Base-by-base conservation (phyloP, 805 yeast species). In the Pichia eremophila region DNA sequence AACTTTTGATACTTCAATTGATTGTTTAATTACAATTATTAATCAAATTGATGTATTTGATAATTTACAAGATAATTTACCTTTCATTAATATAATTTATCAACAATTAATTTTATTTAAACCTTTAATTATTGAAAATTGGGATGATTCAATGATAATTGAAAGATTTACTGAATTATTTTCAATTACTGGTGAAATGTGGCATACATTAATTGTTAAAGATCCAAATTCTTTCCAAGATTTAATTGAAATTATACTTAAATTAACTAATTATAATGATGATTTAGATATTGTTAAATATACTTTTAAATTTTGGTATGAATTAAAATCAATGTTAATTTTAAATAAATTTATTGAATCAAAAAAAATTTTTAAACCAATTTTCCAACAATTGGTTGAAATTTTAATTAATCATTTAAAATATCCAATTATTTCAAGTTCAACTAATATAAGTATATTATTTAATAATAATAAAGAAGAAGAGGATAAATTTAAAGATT, bases 111-210 rank as follows among this genome's bases (percentile, higher is more conserved):
- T 90, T 49, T 72, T 73, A 42, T 68, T 90, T 44, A 75, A 79
- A 59, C 74, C 77, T 4, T 68, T 72, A 40, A 58, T 83, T 50
- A 65, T 69, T 18, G 74, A 73, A 46, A 67, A 66, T 32, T 64
- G 67, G 45, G 80, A 77, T 48, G 91, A 83, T 55, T 72, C 77
- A 1, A 93, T 84, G 35, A 72, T 74, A 37, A 75, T 85, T 58
- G 82, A 81, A 48, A 79, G 85, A 14, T 68, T 85, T 46, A 78
- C 95, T 0, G 74, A 93, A 57, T 63, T 93, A 40, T 86, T 85
- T 62, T 85, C 89, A 8, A 95, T 89, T 56, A 95, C 97, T 2
- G 96, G 95, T 48, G 97, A 89, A 66, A 77, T 95, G 2, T 93
- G 99, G 99, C 93, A 88, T 64, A 85, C 85, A 34, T 70, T 85